Evolutionary conservation across 225 moss, liverwort and hornwort genomes (phyloP).

Genomic region (Pseudoscleropodium purum): DNA sequence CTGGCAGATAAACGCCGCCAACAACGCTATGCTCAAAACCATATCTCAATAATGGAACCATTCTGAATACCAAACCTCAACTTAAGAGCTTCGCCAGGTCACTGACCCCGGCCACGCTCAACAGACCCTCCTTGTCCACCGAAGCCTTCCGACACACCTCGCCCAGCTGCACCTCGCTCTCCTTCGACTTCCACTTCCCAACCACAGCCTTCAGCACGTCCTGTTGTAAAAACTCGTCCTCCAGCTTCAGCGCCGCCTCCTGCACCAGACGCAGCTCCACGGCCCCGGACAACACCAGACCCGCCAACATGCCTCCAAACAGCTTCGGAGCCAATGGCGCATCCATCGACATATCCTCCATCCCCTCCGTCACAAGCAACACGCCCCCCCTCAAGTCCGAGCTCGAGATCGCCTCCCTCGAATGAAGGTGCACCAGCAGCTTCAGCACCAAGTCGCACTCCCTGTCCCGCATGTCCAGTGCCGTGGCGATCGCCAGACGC

Average conservation of each 20-base stretch:
- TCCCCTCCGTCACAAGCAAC: constrained; percentile 38
- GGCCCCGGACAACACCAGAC: constrained; percentile 32
- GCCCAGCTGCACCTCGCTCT: constrained; percentile 28
- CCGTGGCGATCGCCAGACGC: constrained; percentile 37
- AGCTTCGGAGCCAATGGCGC: constrained; percentile 73
- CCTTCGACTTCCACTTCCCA: constrained; percentile 22
- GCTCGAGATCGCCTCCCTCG: constrained; percentile 39
- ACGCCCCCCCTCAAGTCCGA: constrained; percentile 51
- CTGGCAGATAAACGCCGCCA: neutral
- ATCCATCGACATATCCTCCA: constrained; percentile 72
- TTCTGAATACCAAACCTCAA: neutral
- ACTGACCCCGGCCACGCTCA: constrained; percentile 6
- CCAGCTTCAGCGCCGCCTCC: constrained; percentile 39
- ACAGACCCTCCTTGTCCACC: constrained; percentile 30
- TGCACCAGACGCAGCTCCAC: constrained; percentile 42
- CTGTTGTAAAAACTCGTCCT: constrained; percentile 54
- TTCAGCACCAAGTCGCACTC: constrained; percentile 67
- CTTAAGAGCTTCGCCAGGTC: constrained; percentile 12
- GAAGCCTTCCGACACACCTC: constrained; percentile 31
- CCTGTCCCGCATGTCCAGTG: constrained; percentile 62
- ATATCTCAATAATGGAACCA: neutral
- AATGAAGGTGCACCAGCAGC: constrained; percentile 45
- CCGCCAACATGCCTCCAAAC: constrained; percentile 44
- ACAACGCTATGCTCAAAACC: neutral
- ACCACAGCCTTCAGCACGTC: constrained; percentile 40